Conservation (phyloP, 805 yeast species). For the Lipomyces orientalis region DNA sequence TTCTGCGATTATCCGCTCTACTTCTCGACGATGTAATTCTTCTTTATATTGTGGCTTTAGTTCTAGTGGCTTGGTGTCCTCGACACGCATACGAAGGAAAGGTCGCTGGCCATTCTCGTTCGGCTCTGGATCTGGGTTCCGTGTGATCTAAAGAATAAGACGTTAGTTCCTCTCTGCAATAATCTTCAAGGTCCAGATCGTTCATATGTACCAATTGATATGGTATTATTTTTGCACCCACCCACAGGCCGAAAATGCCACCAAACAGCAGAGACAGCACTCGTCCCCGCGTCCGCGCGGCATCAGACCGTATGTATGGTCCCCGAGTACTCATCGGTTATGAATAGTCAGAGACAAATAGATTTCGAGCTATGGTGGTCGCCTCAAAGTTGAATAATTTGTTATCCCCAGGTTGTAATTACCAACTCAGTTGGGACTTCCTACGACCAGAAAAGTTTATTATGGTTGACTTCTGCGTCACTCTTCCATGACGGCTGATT, state of each 20-base stretch:
- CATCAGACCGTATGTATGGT: constrained; percentile 12
- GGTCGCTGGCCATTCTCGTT: constrained; percentile 1
- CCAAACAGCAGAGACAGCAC: constrained; percentile 12
- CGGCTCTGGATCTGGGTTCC: constrained; percentile 5
- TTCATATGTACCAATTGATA: constrained; percentile 3
- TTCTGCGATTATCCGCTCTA: constrained; percentile 12
- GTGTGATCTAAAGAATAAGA: background rate
- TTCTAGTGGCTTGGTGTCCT: constrained; percentile 13
- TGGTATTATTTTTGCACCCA: constrained; percentile 14
- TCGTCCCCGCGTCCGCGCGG: constrained; percentile 11
- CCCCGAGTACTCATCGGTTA: background rate
- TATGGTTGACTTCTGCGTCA: too few relatives aligned
- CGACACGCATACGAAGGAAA: constrained; percentile 3
- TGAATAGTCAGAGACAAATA: background rate
- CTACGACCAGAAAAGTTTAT: too few relatives aligned
- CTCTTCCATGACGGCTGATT: too few relatives aligned
- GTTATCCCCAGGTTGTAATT: too few relatives aligned
- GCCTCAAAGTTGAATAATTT: background rate
- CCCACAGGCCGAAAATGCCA: constrained; percentile 9
- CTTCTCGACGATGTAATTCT: constrained; percentile 7
- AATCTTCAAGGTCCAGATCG: background rate
- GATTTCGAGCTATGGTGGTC: background rate
- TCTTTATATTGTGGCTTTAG: constrained; percentile 12
- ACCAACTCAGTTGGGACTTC: too few relatives aligned
- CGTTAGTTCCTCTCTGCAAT: background rate